Evolutionary conservation across 805 yeast genomes (phyloP).

Genomic region (Candida succiphila): DNA sequence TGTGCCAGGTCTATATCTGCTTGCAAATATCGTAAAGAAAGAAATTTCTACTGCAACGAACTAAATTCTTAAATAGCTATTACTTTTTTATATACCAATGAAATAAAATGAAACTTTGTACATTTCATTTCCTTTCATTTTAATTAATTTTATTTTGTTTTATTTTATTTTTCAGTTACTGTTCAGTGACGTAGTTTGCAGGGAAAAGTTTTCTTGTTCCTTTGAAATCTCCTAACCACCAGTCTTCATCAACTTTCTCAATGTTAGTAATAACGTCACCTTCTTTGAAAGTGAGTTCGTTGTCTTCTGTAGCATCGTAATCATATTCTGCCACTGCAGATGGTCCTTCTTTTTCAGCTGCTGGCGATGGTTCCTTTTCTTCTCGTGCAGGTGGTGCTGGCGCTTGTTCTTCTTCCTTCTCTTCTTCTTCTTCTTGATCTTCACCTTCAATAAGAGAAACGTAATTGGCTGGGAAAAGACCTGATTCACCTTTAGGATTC

Average conservation of each 20-base stretch:
- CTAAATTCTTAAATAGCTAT: too few relatives aligned
- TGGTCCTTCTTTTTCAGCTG: conserved; percentile 17
- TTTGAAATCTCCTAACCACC: conserved; percentile 88
- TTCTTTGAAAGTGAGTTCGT: conserved; percentile 77
- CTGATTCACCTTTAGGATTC: conserved; percentile 31
- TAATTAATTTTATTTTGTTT: too few relatives aligned
- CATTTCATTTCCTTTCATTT: too few relatives aligned
- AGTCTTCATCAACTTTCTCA: conserved; percentile 86
- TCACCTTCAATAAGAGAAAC: conserved; percentile 28
- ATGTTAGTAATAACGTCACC: conserved; percentile 76
- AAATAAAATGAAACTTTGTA: too few relatives aligned
- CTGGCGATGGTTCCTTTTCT: conserved; percentile 15
- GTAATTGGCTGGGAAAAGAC: conserved; percentile 49
- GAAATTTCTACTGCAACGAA: too few relatives aligned
- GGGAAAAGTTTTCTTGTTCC: conserved; percentile 88
- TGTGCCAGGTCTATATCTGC: conserved; percentile 39
- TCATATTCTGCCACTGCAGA: conserved; percentile 63
- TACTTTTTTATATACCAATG: too few relatives aligned
- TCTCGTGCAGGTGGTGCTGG: conserved; percentile 10
- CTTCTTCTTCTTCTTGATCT: conserved; percentile 7
- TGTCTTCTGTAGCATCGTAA: conserved; percentile 88
- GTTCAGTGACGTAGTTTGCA: conserved; percentile 62
- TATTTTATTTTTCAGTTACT: background rate
- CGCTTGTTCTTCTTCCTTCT: conserved; percentile 12
- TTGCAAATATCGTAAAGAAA: conserved; percentile 23